Percentiles rank a stretch among this genome's conserved stretches.
These are phyloP conservation scores for Fusarium sarcochroum DNA, from an alignment of 2,329 filamentous ascomycete species.

Conservation along the genomic window DNA sequence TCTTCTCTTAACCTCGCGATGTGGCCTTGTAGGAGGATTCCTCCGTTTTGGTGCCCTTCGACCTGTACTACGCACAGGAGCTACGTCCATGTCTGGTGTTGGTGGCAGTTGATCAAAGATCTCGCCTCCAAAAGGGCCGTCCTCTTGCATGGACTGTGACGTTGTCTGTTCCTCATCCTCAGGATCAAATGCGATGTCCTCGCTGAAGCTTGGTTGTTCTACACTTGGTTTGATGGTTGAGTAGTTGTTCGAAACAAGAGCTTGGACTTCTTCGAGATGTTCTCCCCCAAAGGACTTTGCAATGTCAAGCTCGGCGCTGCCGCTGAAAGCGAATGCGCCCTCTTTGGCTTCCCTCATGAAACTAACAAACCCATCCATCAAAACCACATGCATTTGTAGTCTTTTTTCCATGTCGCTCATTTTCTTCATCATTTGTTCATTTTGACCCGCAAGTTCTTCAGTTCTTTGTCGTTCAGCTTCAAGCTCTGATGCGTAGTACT, in stretches of 20 bases:
- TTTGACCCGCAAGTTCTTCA: conserved; percentile 5
- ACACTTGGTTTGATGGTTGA: neutral
- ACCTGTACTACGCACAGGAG: conserved; percentile 37
- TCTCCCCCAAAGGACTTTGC: conserved; percentile 19
- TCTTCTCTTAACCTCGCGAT: neutral
- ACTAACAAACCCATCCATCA: conserved; percentile 40
- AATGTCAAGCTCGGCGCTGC: conserved; percentile 18
- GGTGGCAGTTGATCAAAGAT: conserved; percentile 31
- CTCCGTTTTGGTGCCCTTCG: conserved; percentile 20
- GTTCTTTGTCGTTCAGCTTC: conserved; percentile 26
- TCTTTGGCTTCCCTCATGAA: conserved; percentile 41
- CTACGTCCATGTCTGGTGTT: conserved; percentile 13
- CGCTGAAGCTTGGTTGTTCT: neutral
- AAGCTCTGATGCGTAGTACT: conserved; percentile 40
- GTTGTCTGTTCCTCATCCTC: neutral
- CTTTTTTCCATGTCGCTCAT: conserved; percentile 29
- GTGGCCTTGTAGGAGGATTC: neutral
- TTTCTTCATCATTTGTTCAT: conserved; percentile 4
- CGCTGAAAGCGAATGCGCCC: neutral
- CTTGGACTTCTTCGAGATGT: conserved; percentile 6
- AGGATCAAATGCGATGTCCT: neutral
- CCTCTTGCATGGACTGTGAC: neutral
- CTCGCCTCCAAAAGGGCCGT: neutral
- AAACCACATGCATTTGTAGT: conserved; percentile 36
- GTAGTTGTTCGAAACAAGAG: neutral